Conservation (phyloP, 108 stramenopile genomes). For the Cyclotella sp. region DNA sequence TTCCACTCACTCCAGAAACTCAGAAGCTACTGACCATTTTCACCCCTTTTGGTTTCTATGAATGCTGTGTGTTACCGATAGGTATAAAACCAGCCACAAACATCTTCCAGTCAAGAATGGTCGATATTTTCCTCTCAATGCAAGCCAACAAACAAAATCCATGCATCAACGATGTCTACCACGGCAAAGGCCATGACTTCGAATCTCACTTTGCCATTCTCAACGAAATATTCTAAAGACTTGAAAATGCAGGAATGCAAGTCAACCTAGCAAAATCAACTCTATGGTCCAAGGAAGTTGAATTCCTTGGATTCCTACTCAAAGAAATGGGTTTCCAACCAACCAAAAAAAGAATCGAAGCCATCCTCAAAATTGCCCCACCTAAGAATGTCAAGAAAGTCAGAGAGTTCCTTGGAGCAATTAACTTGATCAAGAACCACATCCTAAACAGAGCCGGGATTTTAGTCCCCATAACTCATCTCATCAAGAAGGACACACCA, state of each 20-base stretch:
- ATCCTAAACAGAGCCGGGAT: not conserved
- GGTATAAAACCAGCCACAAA: constrained; percentile 20
- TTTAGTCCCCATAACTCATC: not conserved
- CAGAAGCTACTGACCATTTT: constrained; percentile 12
- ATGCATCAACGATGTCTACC: constrained; percentile 14
- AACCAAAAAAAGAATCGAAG: not conserved
- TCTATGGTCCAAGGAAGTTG: not conserved
- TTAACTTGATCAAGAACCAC: constrained; percentile 9
- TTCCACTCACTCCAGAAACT: constrained; percentile 5
- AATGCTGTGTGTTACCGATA: constrained; percentile 7
- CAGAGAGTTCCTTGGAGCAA: not conserved
- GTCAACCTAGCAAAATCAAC: not conserved
- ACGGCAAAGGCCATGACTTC: not conserved
- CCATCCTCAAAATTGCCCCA: not conserved
- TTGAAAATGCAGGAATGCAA: not conserved
- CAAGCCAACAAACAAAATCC: not conserved
- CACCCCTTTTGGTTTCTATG: constrained; percentile 4
- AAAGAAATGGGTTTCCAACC: not conserved
- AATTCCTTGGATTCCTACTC: constrained; percentile 2
- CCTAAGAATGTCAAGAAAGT: not conserved
- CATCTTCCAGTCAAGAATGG: constrained; percentile 21
- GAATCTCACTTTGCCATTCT: not conserved
- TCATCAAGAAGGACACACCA: not conserved
- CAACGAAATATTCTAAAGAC: not conserved
- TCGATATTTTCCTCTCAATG: not conserved